These are phyloP conservation scores for Lanzia echinophila DNA, from an alignment of 2,329 filamentous ascomycete species.

Conservation along the genomic window DNA sequence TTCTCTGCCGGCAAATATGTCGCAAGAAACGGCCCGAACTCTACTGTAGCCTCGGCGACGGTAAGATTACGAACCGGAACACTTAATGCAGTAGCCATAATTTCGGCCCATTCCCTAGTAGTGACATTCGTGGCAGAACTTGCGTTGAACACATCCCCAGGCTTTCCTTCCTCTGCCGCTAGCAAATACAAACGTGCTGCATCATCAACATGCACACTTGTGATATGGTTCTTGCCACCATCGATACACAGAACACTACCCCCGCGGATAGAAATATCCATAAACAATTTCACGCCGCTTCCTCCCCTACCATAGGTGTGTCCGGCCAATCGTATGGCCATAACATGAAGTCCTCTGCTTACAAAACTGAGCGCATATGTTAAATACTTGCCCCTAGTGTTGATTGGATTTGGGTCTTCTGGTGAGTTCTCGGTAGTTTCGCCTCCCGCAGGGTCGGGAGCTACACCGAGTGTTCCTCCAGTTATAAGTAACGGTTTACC, in stretches of 20 bases:
- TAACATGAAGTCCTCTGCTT: constrained; percentile 31
- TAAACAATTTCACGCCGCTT: constrained; percentile 28
- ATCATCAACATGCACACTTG: constrained; percentile 38
- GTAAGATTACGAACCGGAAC: not conserved
- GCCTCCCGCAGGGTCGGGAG: constrained; percentile 24
- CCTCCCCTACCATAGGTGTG: constrained; percentile 40
- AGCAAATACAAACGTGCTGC: constrained; percentile 37
- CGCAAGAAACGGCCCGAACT: not conserved
- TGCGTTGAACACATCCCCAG: constrained; percentile 34
- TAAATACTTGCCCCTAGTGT: constrained; percentile 28
- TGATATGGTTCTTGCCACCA: constrained; percentile 26
- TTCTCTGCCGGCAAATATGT: not conserved
- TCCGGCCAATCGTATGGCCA: constrained; percentile 35
- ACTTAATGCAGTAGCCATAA: constrained; percentile 26
- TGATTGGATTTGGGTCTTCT: constrained; percentile 18
- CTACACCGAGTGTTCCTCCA: constrained; percentile 28
- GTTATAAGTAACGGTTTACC: constrained; percentile 34
- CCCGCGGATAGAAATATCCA: constrained; percentile 26
- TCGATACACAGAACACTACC: constrained; percentile 30
- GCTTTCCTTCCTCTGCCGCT: constrained; percentile 30
- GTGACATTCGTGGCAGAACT: constrained; percentile 30
- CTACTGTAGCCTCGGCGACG: not conserved
- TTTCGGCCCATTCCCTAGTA: constrained; percentile 26
- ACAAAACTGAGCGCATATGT: constrained; percentile 27
- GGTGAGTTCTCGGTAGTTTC: constrained; percentile 26